These are phyloP conservation scores for Daldinia sp. DNA, from an alignment of 2,329 filamentous ascomycete species.

Conservation along the genomic window DNA sequence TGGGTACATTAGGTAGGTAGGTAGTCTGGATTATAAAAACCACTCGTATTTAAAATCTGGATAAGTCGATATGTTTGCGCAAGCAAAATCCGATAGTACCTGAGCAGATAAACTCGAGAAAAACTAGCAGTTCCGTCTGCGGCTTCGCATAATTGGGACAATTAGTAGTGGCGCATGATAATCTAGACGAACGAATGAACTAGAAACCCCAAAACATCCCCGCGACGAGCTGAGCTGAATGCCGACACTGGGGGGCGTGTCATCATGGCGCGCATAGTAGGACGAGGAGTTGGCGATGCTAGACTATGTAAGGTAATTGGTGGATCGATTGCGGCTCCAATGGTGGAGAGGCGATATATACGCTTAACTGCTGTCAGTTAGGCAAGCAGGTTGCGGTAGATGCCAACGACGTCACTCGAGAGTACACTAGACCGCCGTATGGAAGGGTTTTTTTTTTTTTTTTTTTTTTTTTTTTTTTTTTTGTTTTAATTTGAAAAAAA, in stretches of 20 bases:
- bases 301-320: conserved; percentile 5
- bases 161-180: neutral
- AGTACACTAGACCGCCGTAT: neutral
- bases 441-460: too few relatives aligned
- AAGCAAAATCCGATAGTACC: neutral
- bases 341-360: conserved; percentile 1
- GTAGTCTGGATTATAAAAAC: neutral
- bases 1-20: too few relatives aligned
- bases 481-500: too few relatives aligned
- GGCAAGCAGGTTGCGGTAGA: conserved; percentile 3
- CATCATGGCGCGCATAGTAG: conserved; percentile 13
- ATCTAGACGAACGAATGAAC: conserved; percentile 2
- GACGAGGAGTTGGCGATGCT: neutral
- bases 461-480: too few relatives aligned
- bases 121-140: neutral
- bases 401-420: conserved; percentile 18
- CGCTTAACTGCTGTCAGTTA: conserved; percentile 20
- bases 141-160: neutral
- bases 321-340: conserved; percentile 22
- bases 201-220: conserved; percentile 2
- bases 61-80: neutral
- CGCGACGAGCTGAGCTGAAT: neutral
- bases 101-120: neutral
- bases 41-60: neutral
- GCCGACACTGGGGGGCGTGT: neutral